Percentiles rank a stretch among this genome's conserved stretches.
These are phyloP conservation scores for Picochlorum sp. DNA, from an alignment of 139 green algal species.

Conservation along the genomic window DNA sequence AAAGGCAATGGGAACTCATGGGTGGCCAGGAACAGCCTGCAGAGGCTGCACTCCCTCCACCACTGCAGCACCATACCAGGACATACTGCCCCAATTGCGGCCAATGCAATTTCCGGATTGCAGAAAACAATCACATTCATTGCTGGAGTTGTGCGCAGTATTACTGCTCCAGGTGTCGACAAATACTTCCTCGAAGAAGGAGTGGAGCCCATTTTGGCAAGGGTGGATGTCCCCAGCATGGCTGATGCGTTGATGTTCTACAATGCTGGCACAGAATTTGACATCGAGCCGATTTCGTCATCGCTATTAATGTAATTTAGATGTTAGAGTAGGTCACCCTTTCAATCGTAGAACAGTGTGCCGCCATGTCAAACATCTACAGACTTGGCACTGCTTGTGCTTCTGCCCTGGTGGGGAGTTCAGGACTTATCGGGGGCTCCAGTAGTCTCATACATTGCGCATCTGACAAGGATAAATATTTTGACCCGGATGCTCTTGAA, in stretches of 20 bases:
- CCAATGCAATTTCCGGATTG: conserved; percentile 44
- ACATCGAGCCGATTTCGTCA: no score
- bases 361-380: background rate
- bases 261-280: no score
- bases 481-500: conserved; percentile 96
- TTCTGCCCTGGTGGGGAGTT: no score
- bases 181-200: conserved; percentile 27
- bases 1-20: conserved; percentile 11
- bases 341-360: conserved; percentile 11
- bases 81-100: conserved; percentile 46
- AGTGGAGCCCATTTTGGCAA: conserved; percentile 45
- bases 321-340: background rate
- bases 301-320: no score
- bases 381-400: no score
- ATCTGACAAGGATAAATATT: conserved; percentile 39
- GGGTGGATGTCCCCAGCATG: conserved; percentile 50
- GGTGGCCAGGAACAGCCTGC: conserved; percentile 9
- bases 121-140: conserved; percentile 41
- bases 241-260: background rate
- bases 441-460: conserved; percentile 7
- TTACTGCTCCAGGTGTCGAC: conserved; percentile 55
- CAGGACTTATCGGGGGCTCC: no score
- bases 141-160: conserved; percentile 47
- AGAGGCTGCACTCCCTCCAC: background rate
- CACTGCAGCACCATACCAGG: conserved; percentile 1